Evolutionary conservation across 2,329 filamentous ascomycete species (phyloP).

Genomic region (Beauveria medogensis): DNA sequence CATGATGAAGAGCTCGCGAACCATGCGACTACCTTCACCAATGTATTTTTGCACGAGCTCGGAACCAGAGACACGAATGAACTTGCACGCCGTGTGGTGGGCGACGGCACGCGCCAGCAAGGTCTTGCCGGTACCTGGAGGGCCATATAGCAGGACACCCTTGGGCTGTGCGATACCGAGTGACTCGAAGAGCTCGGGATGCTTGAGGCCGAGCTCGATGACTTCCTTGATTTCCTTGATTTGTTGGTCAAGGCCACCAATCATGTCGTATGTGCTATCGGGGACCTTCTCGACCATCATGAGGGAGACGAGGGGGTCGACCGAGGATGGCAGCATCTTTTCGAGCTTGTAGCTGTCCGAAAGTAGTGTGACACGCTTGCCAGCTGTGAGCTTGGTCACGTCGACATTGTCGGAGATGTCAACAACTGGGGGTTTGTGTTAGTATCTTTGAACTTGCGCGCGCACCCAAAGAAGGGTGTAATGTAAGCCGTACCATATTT

Average conservation of each 20-base stretch:
- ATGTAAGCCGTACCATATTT: slow-evolving; percentile 76
- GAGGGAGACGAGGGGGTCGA: slow-evolving; percentile 94
- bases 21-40: slow-evolving; percentile 95
- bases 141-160: slow-evolving; percentile 91
- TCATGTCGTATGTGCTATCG: slow-evolving; percentile 99
- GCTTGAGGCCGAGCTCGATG: slow-evolving; percentile 95
- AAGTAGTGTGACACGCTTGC: slow-evolving; percentile 93
- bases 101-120: slow-evolving; percentile 90
- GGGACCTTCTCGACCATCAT: slow-evolving; percentile 99
- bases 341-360: slow-evolving; percentile 98
- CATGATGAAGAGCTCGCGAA: slow-evolving; percentile 98
- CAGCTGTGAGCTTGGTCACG: slow-evolving; percentile 88
- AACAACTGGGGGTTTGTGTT: slow-evolving; percentile 56
- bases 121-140: slow-evolving; percentile 95
- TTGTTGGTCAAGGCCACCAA: slow-evolving; percentile 95
- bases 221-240: slow-evolving; percentile 99
- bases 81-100: slow-evolving; percentile 98
- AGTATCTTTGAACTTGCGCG: background rate
- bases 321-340: slow-evolving; percentile 95
- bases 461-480: background rate
- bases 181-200: slow-evolving; percentile 98
- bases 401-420: slow-evolving; percentile 93
- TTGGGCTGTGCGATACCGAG: slow-evolving; percentile 97
- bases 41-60: slow-evolving; percentile 99
- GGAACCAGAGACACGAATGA: slow-evolving; percentile 92